A percentile compares a stretch with the other conserved stretches of the same genome.
These are phyloP conservation scores for Pochonia chlamydosporia DNA, from an alignment of 2,329 filamentous ascomycete species.

Conservation along the genomic window DNA sequence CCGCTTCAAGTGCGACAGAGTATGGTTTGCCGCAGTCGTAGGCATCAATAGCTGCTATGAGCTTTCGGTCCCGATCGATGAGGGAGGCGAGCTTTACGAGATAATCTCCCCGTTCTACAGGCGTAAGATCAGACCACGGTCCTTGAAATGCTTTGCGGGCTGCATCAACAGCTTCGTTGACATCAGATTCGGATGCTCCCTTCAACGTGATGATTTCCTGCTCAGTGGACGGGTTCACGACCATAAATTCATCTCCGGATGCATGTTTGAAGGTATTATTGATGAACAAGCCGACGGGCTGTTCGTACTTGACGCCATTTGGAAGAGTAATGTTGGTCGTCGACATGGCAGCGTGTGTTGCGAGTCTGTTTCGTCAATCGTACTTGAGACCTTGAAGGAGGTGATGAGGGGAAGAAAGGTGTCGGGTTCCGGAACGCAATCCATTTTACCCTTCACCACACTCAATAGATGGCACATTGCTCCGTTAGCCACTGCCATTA, in stretches of 20 bases:
- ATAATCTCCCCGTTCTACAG: neutral
- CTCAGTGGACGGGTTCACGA: conserved; percentile 16
- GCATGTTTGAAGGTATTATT: conserved; percentile 19
- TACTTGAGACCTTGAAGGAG: too few species aligned
- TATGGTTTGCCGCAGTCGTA: conserved; percentile 77
- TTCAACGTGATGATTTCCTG: conserved; percentile 16
- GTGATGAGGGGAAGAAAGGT: too few species aligned
- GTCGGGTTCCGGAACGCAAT: too few species aligned
- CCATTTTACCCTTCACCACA: too few species aligned
- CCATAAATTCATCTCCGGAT: conserved; percentile 16
- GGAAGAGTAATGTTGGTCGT: conserved; percentile 15
- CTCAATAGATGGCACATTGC: too few species aligned
- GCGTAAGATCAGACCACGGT: neutral
- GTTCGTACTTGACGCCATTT: conserved; percentile 32
- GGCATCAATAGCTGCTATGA: conserved; percentile 54
- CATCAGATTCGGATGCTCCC: conserved; percentile 16
- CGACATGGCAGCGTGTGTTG: conserved; percentile 1
- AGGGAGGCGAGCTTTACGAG: conserved; percentile 60
- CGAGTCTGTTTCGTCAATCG: too few species aligned
- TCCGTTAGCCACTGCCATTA: too few species aligned
- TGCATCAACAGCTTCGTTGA: too few species aligned
- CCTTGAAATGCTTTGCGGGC: conserved; percentile 18
- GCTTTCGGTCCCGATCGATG: conserved; percentile 55
- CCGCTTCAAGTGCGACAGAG: conserved; percentile 57
- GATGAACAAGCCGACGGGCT: conserved; percentile 22